phyloP scores from a whole-genome alignment of 441 rosid species.

The Euphorbia schlechtendalii region DNA sequence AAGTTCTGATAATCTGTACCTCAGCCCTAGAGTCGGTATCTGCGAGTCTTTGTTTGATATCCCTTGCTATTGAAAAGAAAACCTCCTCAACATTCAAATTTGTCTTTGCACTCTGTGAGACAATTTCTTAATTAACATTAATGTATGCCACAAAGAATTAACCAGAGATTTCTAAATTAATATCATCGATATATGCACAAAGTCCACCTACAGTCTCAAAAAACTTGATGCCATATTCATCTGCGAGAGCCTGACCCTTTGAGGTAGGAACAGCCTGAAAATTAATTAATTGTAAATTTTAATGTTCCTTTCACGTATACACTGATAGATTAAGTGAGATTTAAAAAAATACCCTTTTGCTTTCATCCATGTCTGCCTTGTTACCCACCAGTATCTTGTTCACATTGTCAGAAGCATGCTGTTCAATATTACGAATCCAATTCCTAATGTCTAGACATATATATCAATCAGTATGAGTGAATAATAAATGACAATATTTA shows the following conservation, averaged over 20 bases:
- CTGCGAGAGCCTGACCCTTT: constrained; percentile 91
- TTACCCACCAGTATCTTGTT: constrained; percentile 89
- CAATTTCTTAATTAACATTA: constrained; percentile 18
- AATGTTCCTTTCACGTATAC: neutral
- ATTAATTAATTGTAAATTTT: constrained; percentile 4
- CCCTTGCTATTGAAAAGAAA: constrained; percentile 84
- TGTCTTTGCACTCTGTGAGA: constrained; percentile 75
- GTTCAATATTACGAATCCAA: constrained; percentile 87
- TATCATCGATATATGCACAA: constrained; percentile 7
- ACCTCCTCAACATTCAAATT: constrained; percentile 85
- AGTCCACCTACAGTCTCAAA: constrained; percentile 69
- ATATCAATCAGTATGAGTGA: neutral
- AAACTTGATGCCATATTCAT: constrained; percentile 86
- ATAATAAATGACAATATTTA: neutral
- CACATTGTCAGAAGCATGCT: constrained; percentile 82
- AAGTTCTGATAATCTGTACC: constrained; percentile 28
- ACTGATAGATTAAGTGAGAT: neutral
- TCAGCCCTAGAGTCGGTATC: constrained; percentile 61
- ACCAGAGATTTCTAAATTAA: neutral
- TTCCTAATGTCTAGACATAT: constrained; percentile 59
- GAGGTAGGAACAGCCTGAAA: constrained; percentile 74
- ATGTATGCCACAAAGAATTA: constrained; percentile 2
- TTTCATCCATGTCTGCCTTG: constrained; percentile 95
- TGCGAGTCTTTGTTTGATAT: constrained; percentile 79
- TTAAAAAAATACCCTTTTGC: constrained; percentile 55